phyloP scores from a whole-genome alignment of 2,329 filamentous ascomycete genomes.

The Xylariaceae sp. region DNA sequence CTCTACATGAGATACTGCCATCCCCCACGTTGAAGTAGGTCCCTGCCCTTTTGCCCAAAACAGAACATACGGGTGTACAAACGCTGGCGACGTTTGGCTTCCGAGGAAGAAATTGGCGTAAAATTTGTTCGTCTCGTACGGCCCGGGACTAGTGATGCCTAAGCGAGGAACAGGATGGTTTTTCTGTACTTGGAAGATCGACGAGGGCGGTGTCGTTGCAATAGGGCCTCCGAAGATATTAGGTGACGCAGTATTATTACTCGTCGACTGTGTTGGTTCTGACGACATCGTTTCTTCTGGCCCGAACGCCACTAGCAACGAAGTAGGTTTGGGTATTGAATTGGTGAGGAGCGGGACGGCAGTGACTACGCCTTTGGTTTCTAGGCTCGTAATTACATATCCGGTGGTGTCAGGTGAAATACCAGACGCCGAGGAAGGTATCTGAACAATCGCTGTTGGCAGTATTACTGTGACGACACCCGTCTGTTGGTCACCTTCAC shows the following conservation, averaged over 20 bases:
- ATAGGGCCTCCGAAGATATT: constrained; percentile 57
- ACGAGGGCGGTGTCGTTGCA: constrained; percentile 47
- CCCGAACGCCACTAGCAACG: constrained; percentile 26
- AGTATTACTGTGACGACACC: constrained; percentile 30
- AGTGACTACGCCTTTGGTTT: constrained; percentile 24
- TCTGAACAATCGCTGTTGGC: constrained; percentile 32
- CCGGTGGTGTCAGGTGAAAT: constrained; percentile 32
- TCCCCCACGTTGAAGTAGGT: constrained; percentile 65
- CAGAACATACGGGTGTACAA: constrained; percentile 71
- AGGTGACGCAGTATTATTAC: constrained; percentile 18
- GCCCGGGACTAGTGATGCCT: constrained; percentile 44
- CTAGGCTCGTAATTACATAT: constrained; percentile 30
- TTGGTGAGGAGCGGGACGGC: constrained; percentile 27
- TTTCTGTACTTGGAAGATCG: constrained; percentile 41
- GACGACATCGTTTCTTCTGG: constrained; percentile 13
- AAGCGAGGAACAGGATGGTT: constrained; percentile 58
- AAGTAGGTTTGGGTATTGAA: constrained; percentile 36
- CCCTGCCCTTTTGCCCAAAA: constrained; percentile 64
- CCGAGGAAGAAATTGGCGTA: constrained; percentile 78
- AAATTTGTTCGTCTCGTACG: constrained; percentile 74
- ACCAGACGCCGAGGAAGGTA: constrained; percentile 28
- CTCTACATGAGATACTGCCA: constrained; percentile 73
- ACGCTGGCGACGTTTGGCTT: constrained; percentile 64
- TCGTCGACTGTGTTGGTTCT: constrained; percentile 24
- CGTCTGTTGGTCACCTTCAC: constrained; percentile 25